Evolutionary conservation across 129 eudicot genomes (phyloP), one percentile per base, ranked within the genome.

Genomic region (Flaveria linearis): DNA sequence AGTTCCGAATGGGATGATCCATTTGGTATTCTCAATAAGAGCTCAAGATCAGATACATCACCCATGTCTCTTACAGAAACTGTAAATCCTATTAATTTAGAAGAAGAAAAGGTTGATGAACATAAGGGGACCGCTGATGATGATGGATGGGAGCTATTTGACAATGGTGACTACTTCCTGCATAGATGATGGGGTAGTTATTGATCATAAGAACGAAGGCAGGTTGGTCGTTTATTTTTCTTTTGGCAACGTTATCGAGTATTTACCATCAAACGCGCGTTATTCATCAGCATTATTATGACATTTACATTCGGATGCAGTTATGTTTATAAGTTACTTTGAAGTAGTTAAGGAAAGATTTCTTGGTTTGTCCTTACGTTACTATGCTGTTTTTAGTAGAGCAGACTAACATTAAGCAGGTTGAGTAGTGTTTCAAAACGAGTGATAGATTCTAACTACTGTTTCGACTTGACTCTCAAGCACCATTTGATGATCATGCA

Each of bases 121-220:
- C 43, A 64, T 18, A 85, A 81, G 62, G 77, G 22, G 76, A 77
- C 64, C 77, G 4, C 53, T 7, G 97, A 87, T 42, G 96, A 57
- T 22, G 64, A 86, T 7, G 97, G 78, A 46, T 92, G 97, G 97
- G 91, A 88, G 61, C 60, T 88, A 8, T 57, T 57, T 57, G 26
- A 57, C 64, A 57, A 57, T 57, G 33, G 33, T 57, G 64, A 20
- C 28, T 23, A 20, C 28, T 23, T 69, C 36, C 9, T 33, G n/a
- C 1, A n/a, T 53, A n/a, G 60, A 18, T 53, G 25, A 53, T 7
- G 60, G 53, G 4, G 16, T 8, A 51, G 18, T 13, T 14, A 51
- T 51, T 51, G 61, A 55, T n/a, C 61, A 17, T 18, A 55, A 55
- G 26, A 55, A 7, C 25, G 18, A 22, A 55, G 11, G 61, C 33